Evolutionary conservation across 306 rosid genomes (phyloP).

Genomic region (Prosopis cineraria): DNA sequence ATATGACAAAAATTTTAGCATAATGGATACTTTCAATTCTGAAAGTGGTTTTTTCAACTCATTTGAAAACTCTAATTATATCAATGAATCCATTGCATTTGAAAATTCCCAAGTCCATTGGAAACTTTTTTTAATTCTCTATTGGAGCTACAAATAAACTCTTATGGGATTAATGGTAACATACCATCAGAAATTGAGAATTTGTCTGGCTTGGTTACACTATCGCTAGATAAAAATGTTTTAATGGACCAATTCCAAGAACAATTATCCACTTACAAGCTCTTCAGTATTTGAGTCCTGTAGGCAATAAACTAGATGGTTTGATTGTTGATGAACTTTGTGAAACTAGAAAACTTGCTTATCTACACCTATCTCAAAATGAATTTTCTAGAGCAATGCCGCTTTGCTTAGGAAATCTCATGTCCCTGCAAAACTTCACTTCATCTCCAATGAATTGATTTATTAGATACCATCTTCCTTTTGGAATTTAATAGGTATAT

Average conservation of each 20-base stretch:
- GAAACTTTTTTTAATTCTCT: too few species aligned
- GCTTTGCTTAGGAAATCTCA: constrained; percentile 26
- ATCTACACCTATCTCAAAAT: too few species aligned
- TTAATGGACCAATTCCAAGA: too few species aligned
- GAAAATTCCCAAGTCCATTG: neutral
- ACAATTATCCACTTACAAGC: too few species aligned
- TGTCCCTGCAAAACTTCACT: constrained; percentile 15
- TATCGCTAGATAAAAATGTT: neutral
- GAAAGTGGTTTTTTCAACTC: neutral
- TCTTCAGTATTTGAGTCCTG: constrained; percentile 5
- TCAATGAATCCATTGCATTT: constrained; percentile 19
- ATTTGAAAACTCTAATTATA: neutral
- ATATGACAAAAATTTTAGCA: too few species aligned
- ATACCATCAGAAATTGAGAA: too few species aligned
- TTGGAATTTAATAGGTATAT: neutral
- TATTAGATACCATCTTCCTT: neutral
- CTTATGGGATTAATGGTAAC: too few species aligned
- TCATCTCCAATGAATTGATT: neutral
- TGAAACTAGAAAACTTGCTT: neutral
- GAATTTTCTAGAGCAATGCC: too few species aligned
- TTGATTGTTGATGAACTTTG: constrained; percentile 22
- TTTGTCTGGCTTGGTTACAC: neutral
- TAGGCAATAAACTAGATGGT: constrained; percentile 23
- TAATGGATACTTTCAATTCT: too few species aligned
- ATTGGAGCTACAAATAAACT: too few species aligned